A percentile compares a stretch with the other conserved stretches of the same genome.
These are phyloP conservation scores for Ophiosphaerella herpotricha DNA, from an alignment of 2,329 filamentous ascomycete genomes.

Conservation along the genomic window DNA sequence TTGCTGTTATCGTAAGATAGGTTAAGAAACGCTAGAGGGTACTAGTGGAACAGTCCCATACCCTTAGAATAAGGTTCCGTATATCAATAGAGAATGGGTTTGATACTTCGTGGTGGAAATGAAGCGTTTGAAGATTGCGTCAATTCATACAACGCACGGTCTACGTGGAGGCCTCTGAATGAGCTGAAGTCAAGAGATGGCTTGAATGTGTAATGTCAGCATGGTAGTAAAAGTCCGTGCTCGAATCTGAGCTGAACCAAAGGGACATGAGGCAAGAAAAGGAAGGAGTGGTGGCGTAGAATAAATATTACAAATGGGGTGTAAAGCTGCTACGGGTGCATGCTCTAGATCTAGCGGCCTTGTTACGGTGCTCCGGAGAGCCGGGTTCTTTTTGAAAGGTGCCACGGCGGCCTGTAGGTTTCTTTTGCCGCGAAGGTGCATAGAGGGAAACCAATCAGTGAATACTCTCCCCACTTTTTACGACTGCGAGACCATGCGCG, in stretches of 20 bases:
- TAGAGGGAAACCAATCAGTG: background rate
- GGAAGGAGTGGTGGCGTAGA: too few species aligned
- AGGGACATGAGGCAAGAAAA: too few species aligned
- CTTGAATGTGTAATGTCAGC: background rate
- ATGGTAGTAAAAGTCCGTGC: background rate
- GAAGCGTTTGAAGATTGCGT: background rate
- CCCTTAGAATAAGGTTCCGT: background rate
- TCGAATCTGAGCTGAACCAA: background rate
- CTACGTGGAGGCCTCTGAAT: background rate
- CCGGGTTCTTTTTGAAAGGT: background rate
- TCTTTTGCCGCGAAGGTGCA: background rate
- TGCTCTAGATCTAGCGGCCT: background rate
- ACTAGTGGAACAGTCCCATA: background rate
- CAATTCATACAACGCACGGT: background rate
- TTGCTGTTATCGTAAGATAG: too few species aligned
- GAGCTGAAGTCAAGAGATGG: background rate
- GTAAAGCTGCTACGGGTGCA: too few species aligned
- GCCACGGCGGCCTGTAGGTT: background rate
- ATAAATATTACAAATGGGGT: too few species aligned
- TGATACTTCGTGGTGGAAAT: background rate
- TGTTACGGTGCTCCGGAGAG: background rate
- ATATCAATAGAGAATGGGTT: background rate
- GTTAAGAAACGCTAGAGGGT: background rate
- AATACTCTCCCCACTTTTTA: background rate
- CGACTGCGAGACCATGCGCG: background rate